Evolutionary conservation across 305 asterid species (phyloP).

Genomic region (Euphrasia arctica): DNA sequence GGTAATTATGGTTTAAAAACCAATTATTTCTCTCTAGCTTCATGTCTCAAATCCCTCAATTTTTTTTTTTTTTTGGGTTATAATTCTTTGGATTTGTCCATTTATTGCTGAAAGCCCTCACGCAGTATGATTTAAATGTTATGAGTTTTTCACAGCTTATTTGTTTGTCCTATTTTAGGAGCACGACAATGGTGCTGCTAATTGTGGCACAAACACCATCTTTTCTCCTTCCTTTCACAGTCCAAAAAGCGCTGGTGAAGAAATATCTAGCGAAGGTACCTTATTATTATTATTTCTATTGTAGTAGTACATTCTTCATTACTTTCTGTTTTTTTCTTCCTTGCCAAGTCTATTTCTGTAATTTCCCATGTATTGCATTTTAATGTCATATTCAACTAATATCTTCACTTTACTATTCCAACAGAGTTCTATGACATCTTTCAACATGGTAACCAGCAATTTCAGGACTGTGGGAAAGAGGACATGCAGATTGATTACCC

Average conservation of each 20-base stretch:
- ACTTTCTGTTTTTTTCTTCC: neutral
- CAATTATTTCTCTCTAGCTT: neutral
- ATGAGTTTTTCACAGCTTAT: slow-evolving; percentile 21
- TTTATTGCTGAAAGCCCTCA: neutral
- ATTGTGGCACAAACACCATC: slow-evolving; percentile 57
- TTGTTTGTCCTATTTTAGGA: slow-evolving; percentile 43
- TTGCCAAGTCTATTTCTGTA: slow-evolving; percentile 6
- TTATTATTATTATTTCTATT: no score
- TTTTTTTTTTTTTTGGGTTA: neutral
- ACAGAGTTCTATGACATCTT: slow-evolving; percentile 58
- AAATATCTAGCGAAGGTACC: slow-evolving; percentile 58
- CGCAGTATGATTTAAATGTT: neutral
- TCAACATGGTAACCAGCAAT: slow-evolving; percentile 56
- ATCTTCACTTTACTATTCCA: slow-evolving; percentile 23
- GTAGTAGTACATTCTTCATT: no score
- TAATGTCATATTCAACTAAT: slow-evolving; percentile 7
- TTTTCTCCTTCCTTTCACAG: slow-evolving; percentile 88
- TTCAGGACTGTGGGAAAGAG: slow-evolving; percentile 48
- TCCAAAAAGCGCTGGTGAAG: slow-evolving; percentile 55
- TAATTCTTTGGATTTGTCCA: slow-evolving; percentile 3
- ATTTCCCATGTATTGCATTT: slow-evolving; percentile 9
- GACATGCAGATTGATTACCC: slow-evolving; percentile 49
- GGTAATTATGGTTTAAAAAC: slow-evolving; percentile 36
- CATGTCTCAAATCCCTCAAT: slow-evolving; percentile 1
- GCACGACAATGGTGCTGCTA: slow-evolving; percentile 38